phyloP scores from a whole-genome alignment of 2,329 filamentous ascomycete species.

The Penicillium psychrosexuale region DNA sequence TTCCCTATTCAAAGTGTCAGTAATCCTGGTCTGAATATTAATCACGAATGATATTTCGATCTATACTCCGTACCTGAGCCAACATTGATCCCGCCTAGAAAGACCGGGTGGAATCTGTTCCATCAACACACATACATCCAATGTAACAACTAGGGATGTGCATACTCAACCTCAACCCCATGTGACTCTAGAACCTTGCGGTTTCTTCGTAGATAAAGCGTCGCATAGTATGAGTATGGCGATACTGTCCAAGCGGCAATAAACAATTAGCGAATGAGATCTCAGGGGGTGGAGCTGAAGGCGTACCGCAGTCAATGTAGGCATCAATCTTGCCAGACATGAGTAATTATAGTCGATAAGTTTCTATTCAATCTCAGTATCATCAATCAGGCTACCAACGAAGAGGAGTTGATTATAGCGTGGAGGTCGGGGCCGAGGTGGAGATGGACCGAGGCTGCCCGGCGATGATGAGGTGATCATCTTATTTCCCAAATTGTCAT shows the following conservation, averaged over 20 bases:
- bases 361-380: neutral
- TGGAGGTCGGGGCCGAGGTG: slow-evolving; percentile 15
- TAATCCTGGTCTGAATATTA: rapidly evolving
- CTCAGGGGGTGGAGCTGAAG: neutral
- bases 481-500: neutral
- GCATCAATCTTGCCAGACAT: slow-evolving; percentile 25
- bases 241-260: slow-evolving; percentile 53
- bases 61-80: slow-evolving; percentile 53
- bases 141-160: neutral
- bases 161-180: slow-evolving; percentile 65
- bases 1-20: slow-evolving; percentile 52
- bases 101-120: slow-evolving; percentile 66
- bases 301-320: slow-evolving; percentile 24
- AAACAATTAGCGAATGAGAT: neutral
- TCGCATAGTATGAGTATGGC: slow-evolving; percentile 52
- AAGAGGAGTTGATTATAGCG: slow-evolving; percentile 8
- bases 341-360: neutral
- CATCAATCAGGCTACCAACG: neutral
- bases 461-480: slow-evolving; percentile 26
- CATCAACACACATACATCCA: neutral
- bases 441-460: slow-evolving; percentile 20
- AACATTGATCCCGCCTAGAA: slow-evolving; percentile 66
- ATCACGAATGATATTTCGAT: neutral
- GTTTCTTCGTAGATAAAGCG: slow-evolving; percentile 59
- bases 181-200: slow-evolving; percentile 54